Conservation (phyloP, 148 eudicot species). For the Rhododendron williamsianum region DNA sequence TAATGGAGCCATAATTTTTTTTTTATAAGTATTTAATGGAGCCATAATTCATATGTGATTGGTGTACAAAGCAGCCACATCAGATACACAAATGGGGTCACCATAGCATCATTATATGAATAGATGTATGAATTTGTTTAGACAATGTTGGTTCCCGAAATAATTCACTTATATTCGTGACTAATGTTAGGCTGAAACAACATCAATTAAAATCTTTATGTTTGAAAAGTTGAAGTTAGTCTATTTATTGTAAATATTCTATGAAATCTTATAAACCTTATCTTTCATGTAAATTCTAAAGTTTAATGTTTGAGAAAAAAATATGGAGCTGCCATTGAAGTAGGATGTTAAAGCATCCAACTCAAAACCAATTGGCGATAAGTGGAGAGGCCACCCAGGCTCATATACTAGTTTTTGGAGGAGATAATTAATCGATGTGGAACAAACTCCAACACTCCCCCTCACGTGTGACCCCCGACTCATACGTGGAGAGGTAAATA, state of each 20-base stretch:
- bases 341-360: no score
- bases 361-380: no score
- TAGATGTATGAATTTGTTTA: background rate
- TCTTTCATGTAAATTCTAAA: background rate
- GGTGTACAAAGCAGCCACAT: background rate
- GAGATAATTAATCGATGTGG: no score
- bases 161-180: background rate
- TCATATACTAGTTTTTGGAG: no score
- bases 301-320: background rate
- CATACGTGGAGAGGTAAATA: no score
- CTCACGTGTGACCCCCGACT: no score
- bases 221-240: background rate
- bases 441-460: no score
- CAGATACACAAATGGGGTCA: background rate
- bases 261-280: background rate
- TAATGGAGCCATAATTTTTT: background rate
- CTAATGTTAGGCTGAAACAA: background rate
- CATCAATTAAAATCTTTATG: background rate
- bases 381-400: no score
- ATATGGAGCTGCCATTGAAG: background rate
- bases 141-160: background rate
- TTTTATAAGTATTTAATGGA: background rate
- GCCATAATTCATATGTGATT: background rate
- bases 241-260: background rate
- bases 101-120: background rate